These are phyloP conservation scores for Binderoboletus segoi DNA, from an alignment of 1,284 basidiomycete genomes.

Conservation along the genomic window DNA sequence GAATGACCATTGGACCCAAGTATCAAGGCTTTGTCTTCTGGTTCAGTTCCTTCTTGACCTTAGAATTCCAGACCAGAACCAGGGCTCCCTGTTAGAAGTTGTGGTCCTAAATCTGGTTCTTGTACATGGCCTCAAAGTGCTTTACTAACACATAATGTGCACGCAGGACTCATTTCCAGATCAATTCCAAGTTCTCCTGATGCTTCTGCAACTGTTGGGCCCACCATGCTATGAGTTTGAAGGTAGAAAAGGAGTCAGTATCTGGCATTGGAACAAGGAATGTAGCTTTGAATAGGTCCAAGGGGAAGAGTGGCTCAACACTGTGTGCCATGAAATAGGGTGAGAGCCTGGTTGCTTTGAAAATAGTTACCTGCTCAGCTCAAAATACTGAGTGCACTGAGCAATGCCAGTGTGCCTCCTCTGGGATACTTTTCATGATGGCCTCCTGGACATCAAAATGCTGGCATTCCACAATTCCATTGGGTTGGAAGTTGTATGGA, in stretches of 20 bases:
- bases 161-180: background rate
- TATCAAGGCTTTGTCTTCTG: background rate
- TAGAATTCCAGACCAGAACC: background rate
- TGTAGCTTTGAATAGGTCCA: background rate
- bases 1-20: background rate
- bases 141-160: background rate
- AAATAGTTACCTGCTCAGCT: too few relatives aligned
- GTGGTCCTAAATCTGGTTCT: background rate
- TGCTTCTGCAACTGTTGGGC: background rate
- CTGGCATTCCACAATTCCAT: too few relatives aligned
- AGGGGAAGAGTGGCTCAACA: background rate
- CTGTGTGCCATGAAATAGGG: too few relatives aligned
- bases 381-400: too few relatives aligned
- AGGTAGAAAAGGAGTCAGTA: background rate
- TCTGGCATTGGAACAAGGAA: background rate
- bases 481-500: too few relatives aligned
- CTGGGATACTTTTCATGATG: too few relatives aligned
- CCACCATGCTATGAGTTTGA: background rate
- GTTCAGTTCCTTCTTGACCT: constrained; percentile 2
- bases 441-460: too few relatives aligned
- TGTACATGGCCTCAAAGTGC: background rate
- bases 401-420: too few relatives aligned
- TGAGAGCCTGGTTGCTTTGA: too few relatives aligned
- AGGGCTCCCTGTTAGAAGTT: background rate
- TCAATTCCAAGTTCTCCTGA: background rate